Evolutionary conservation across 2,329 filamentous ascomycete genomes (phyloP).

Genomic region (Aureobasidium sp.): DNA sequence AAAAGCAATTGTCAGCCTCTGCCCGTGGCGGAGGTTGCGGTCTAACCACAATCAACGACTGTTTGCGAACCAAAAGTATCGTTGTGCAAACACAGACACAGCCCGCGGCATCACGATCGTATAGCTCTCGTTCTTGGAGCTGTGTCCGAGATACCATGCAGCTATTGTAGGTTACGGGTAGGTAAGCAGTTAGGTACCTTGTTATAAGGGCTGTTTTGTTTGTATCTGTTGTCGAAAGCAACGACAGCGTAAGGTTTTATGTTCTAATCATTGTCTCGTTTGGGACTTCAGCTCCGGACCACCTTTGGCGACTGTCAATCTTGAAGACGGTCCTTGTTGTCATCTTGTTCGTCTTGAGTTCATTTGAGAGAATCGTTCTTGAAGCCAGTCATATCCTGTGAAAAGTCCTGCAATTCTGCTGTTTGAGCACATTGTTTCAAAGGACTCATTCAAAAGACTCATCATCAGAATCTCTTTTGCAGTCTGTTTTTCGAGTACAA

Average conservation of each 20-base stretch:
- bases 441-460: not conserved
- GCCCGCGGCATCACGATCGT: not conserved
- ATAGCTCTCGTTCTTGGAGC: not conserved
- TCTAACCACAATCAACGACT: not conserved
- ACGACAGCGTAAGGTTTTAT: not conserved
- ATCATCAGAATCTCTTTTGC: not conserved
- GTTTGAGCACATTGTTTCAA: not conserved
- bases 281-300: not conserved
- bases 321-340: not conserved
- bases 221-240: not conserved
- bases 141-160: not conserved
- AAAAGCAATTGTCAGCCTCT: not conserved
- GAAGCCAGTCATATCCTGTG: not conserved
- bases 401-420: not conserved
- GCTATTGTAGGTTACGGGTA: not conserved
- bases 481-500: not conserved
- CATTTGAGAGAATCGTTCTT: not conserved
- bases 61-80: not conserved
- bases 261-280: not conserved
- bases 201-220: slow-evolving; percentile 1
- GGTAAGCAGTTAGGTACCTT: not conserved
- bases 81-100: not conserved
- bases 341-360: not conserved
- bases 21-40: not conserved
- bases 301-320: not conserved